Base-by-base conservation (phyloP, 352 stramenopile species). In the Phytophthora europaea region DNA sequence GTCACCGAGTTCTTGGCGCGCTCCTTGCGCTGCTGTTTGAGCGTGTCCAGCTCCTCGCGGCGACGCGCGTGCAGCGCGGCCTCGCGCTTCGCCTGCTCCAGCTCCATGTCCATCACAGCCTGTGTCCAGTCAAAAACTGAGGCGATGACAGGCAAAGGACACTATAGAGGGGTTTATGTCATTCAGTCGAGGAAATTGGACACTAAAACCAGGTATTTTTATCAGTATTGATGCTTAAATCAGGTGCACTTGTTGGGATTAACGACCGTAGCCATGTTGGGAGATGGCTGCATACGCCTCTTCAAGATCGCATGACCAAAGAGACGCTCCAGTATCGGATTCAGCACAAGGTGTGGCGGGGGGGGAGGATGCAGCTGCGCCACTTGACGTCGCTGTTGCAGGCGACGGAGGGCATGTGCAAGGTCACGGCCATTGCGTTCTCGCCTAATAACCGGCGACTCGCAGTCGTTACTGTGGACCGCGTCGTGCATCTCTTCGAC, bases 401-500 rank as follows among this genome's bases (percentile, higher is more conserved):
- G 77, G 93, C 94, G 45, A 94, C 89, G 2, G 90, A 97, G 60
- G 95, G 90, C 34, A 94, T 98, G 82, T 88, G 81, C 70, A 98
- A 98, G 75, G 91, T 99, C 58, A 98, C 95, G 45, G 89, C 95
- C 5, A 84, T 99, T 55, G 82, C 88, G 28, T 99, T 92, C 82
- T 97, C 95, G 52, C 92, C 95, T 33, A 98, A 99, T 78, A 98
- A 98, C 65, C 89, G 89, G 23, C 88, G 91, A 40, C 85, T 99
- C 8, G 96, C 96, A 0, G 90, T 98, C 33, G 95, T 97, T 38
- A 98, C 94, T 0, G 91, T 97, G 31, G 95, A 98, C 61, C 84
- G 94, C 62, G 91, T 98, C n/a, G 94, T 98, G 60, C 83, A 95
- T 61, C 85, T 99, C 61, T 99, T 97, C 70, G 94, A 99, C 64